Percentiles rank a stretch among this genome's conserved stretches.
Conservation (phyloP, 2,329 filamentous ascomycete species). For the Fusarium euwallaceae region DNA sequence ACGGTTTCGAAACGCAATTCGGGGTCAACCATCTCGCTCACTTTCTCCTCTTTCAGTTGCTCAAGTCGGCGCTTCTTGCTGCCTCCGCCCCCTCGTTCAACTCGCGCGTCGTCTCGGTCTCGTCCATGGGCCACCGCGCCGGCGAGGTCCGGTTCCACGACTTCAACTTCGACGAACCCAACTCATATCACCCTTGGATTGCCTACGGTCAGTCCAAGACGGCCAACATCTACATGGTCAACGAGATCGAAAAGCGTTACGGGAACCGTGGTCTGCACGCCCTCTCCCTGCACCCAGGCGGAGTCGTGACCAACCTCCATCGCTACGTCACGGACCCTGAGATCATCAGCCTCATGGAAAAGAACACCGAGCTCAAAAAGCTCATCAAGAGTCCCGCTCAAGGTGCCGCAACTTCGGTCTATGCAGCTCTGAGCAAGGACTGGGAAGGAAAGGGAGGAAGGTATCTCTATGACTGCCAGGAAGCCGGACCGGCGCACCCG, state of each 20-base stretch:
- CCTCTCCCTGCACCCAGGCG: conserved; percentile 30
- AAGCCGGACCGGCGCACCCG: not conserved
- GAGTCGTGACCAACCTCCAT: conserved; percentile 6
- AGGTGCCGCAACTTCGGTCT: conserved; percentile 16
- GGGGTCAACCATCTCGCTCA: conserved; percentile 46
- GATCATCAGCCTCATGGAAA: not conserved
- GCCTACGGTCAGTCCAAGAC: conserved; percentile 41
- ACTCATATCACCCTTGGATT: conserved; percentile 21
- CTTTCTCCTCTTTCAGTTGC: conserved; percentile 50
- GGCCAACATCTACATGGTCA: conserved; percentile 36
- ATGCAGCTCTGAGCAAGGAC: not conserved
- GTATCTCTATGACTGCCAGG: conserved; percentile 7
- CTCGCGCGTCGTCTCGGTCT: conserved; percentile 62
- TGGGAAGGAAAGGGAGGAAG: conserved; percentile 21
- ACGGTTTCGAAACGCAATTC: conserved; percentile 44
- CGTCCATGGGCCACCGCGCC: conserved; percentile 56
- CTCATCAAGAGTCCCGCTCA: not conserved
- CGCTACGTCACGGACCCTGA: not conserved
- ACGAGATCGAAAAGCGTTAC: conserved; percentile 35
- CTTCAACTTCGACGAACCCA: conserved; percentile 29
- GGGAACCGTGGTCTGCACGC: conserved; percentile 17
- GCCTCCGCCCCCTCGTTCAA: conserved; percentile 54
- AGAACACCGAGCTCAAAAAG: not conserved
- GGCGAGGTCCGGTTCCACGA: conserved; percentile 25
- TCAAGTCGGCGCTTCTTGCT: conserved; percentile 58